phyloP scores from a whole-genome alignment of 495 filamentous ascomycete species.

The Cercophora scortea region DNA sequence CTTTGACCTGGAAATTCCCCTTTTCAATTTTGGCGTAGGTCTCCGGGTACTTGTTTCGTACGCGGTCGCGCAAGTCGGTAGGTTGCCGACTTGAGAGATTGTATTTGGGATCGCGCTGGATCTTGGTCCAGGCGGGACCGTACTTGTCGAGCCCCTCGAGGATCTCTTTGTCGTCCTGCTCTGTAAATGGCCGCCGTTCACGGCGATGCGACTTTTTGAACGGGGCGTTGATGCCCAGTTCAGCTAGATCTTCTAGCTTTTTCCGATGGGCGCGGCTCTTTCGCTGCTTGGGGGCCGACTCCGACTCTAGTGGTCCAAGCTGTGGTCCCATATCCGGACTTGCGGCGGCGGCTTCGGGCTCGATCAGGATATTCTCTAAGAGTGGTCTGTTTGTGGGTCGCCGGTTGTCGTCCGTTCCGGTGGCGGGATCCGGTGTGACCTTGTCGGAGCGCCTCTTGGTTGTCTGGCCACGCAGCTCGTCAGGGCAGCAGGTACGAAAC shows the following conservation, averaged over 20 bases:
- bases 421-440: slow-evolving; percentile 1
- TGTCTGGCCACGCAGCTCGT: slow-evolving; percentile 34
- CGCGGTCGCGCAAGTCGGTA: slow-evolving; percentile 75
- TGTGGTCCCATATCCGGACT: background rate
- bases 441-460: slow-evolving; percentile 17
- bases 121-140: slow-evolving; percentile 74
- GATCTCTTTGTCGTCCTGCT: slow-evolving; percentile 69
- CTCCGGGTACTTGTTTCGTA: slow-evolving; percentile 72
- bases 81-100: slow-evolving; percentile 59
- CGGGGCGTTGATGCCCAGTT: slow-evolving; percentile 46
- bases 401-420: slow-evolving; percentile 6
- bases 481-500: slow-evolving; percentile 71
- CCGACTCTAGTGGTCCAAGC: background rate
- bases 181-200: slow-evolving; percentile 56
- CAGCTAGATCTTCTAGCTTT: slow-evolving; percentile 45
- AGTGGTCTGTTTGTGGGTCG: slow-evolving; percentile 30
- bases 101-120: slow-evolving; percentile 62
- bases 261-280: slow-evolving; percentile 47
- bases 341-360: slow-evolving; percentile 23
- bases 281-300: slow-evolving; percentile 19
- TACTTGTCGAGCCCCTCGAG: slow-evolving; percentile 66
- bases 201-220: slow-evolving; percentile 50
- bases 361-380: slow-evolving; percentile 41
- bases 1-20: slow-evolving; percentile 36
- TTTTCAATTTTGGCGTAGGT: slow-evolving; percentile 49